phyloP scores from a whole-genome alignment of 2,329 filamentous ascomycete species.

The Colletotrichum brevisporum region DNA sequence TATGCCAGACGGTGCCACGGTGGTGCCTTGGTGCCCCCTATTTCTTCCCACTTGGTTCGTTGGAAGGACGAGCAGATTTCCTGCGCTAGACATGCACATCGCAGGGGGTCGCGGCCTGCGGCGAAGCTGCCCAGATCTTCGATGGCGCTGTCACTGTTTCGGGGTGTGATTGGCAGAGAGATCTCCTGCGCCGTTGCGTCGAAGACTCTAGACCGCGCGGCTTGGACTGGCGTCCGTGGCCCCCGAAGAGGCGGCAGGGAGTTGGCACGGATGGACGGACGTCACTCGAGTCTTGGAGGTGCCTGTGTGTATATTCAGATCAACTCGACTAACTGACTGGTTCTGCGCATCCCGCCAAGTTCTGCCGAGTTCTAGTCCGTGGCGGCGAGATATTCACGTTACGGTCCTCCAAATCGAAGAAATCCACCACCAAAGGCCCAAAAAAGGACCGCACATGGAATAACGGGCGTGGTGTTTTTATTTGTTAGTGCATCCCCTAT shows the following conservation, averaged over 20 bases:
- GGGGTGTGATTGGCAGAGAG: constrained; percentile 31
- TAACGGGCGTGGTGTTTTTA: background rate
- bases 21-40: constrained; percentile 22
- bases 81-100: constrained; percentile 30
- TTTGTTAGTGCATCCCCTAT: background rate
- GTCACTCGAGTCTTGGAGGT: background rate
- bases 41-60: background rate
- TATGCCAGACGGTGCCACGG: constrained; percentile 21
- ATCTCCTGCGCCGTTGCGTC: constrained; percentile 31
- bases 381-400: too few species aligned
- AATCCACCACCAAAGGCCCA: too few species aligned
- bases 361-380: too few species aligned
- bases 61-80: background rate
- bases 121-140: constrained; percentile 34
- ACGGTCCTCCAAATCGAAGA: too few species aligned
- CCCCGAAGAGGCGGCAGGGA: background rate
- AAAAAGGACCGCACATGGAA: too few species aligned
- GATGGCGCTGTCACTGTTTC: constrained; percentile 32
- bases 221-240: background rate
- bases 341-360: too few species aligned
- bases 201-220: constrained; percentile 14
- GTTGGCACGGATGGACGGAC: background rate
- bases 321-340: too few species aligned
- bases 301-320: too few species aligned
- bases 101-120: constrained; percentile 8